These are phyloP conservation scores for Colletotrichum salicis DNA, from an alignment of 2,329 filamentous ascomycete genomes.

Conservation along the genomic window DNA sequence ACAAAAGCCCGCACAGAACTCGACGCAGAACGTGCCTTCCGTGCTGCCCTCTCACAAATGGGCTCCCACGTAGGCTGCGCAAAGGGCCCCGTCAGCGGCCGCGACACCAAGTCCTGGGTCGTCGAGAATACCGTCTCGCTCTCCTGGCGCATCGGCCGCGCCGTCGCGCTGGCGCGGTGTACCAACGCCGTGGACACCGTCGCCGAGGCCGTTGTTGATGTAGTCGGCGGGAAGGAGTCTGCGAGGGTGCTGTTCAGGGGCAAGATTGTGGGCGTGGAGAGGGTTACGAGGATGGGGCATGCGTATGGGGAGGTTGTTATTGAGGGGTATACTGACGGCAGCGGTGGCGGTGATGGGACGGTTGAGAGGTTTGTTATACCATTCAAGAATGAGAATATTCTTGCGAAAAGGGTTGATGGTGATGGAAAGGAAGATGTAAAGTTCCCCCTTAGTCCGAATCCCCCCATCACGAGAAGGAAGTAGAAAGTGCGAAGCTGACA, in stretches of 20 bases:
- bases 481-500: background rate
- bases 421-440: conserved; percentile 45
- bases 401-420: conserved; percentile 54
- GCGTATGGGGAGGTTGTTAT: conserved; percentile 70
- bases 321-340: conserved; percentile 47
- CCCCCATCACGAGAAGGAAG: too few relatives aligned
- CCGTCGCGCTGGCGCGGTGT: conserved; percentile 3
- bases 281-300: conserved; percentile 66
- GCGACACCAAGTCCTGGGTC: conserved; percentile 60
- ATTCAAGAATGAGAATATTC: conserved; percentile 80
- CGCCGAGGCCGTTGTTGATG: conserved; percentile 67
- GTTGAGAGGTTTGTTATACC: conserved; percentile 65
- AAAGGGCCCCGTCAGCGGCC: conserved; percentile 59
- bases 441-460: too few relatives aligned
- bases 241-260: conserved; percentile 69
- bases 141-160: conserved; percentile 57
- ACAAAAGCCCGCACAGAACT: conserved; percentile 57
- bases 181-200: conserved; percentile 59
- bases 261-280: conserved; percentile 71
- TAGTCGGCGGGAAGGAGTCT: conserved; percentile 63
- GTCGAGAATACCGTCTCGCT: conserved; percentile 56
- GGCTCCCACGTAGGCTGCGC: conserved; percentile 63
- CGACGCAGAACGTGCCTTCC: conserved; percentile 61
- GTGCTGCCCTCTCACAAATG: conserved; percentile 64
- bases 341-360: conserved; percentile 43